Evolutionary conservation across 1,284 basidiomycete genomes (phyloP), one percentile per base, ranked within the genome.

Genomic region (Anthracocystis setariae): DNA sequence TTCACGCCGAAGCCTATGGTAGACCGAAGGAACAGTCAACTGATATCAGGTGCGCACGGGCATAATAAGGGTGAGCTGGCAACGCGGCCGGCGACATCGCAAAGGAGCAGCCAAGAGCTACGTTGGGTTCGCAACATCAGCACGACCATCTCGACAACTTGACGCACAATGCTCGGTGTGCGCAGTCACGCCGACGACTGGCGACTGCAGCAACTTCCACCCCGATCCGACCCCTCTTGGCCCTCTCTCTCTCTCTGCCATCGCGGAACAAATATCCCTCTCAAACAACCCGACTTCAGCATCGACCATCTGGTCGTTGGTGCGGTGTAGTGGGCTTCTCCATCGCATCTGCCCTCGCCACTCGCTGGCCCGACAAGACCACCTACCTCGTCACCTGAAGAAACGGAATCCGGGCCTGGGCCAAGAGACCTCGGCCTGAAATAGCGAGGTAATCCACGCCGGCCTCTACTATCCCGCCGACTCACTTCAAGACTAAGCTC

Each of bases 231-330:
- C 76, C 76, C 0, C 65, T 76, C 18, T 52, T 65, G 24, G 73
- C 73, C n/a, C n/a, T n/a, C n/a, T n/a, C n/a, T n/a, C n/a, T n/a
- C 27, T 44, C 61, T 25, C 70, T 78, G 1, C 68, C 73, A 17
- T n/a, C 65, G 8, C 50, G 64, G 3, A 51, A 60, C 10, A 46
- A 40, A 13, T 74, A 74, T 24, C 67, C 72, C 17, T 68, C n/a
- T 60, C 42, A 65, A 67, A 24, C 46, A 54, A n/a, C 92, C 95
- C 5, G 90, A 92, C 53, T 86, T 86, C 37, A 85, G 85, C 2
- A 89, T 96, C n/a, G 95, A 98, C 82, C 91, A 92, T 82, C 85
- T 98, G 17, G 88, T 98, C 23, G 86, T 98, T n/a, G 95, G 95
- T 18, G 95, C 90, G 95, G 93, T 53, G 90, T 92, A 1, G 88